phyloP scores from a whole-genome alignment of 2,329 filamentous ascomycete species.

The Epichloe uncinata region DNA sequence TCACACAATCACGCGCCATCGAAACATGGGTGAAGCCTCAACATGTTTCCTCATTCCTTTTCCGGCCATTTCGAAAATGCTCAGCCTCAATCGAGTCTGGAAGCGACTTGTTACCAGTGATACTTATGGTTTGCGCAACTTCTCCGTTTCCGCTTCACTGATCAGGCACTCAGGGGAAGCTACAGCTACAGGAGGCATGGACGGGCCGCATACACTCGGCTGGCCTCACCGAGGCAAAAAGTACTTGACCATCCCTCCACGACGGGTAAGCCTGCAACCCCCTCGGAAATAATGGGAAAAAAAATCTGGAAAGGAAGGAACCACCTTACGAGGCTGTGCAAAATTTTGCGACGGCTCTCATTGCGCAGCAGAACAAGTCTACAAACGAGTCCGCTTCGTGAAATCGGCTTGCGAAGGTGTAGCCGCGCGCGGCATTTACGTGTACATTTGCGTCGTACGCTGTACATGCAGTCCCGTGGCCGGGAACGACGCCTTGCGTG shows the following conservation, averaged over 20 bases:
- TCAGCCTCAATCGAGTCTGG: conserved; percentile 11
- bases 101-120: background rate
- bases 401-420: too few relatives aligned
- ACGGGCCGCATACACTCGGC: too few relatives aligned
- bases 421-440: too few relatives aligned
- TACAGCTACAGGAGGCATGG: too few relatives aligned
- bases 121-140: background rate
- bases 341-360: too few relatives aligned
- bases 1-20: background rate
- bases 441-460: too few relatives aligned
- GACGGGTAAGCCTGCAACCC: background rate
- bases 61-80: conserved; percentile 6
- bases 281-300: background rate
- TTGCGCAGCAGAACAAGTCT: too few relatives aligned
- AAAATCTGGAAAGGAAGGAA: background rate
- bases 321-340: background rate
- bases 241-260: background rate
- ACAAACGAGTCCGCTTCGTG: too few relatives aligned
- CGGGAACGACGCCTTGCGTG: too few relatives aligned
- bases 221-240: too few relatives aligned
- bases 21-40: background rate
- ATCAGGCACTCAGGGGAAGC: too few relatives aligned
- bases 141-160: background rate
- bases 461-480: too few relatives aligned
- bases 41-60: conserved; percentile 5